Evolutionary conservation across 257 asterid genomes (phyloP).

Genomic region (Nicotiana noctiflora): DNA sequence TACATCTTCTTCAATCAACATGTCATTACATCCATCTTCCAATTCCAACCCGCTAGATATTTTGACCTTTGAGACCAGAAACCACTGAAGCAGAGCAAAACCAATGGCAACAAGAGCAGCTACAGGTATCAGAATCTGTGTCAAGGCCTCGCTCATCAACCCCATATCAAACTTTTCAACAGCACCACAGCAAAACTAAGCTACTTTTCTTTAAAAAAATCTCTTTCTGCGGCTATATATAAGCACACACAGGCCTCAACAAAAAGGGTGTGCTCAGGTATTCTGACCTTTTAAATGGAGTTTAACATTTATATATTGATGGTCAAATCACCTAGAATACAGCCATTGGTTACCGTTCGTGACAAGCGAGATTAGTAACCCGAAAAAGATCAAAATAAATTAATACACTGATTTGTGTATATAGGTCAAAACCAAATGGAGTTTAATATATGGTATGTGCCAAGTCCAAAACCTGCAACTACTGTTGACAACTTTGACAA

Average conservation of each 20-base stretch:
- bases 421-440: background rate
- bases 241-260: background rate
- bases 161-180: conserved; percentile 7
- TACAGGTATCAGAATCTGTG: conserved; percentile 21
- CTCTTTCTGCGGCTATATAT: background rate
- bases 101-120: conserved; percentile 20
- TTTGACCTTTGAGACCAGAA: conserved; percentile 17
- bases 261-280: background rate
- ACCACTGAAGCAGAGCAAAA: conserved; percentile 26
- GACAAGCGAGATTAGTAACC: background rate
- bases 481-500: background rate
- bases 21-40: conserved; percentile 3
- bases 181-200: background rate
- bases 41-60: background rate
- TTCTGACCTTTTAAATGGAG: background rate
- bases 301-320: background rate
- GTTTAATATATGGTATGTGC: background rate
- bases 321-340: background rate
- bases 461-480: background rate
- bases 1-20: conserved; percentile 26
- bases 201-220: background rate
- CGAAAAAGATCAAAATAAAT: background rate
- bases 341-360: too few species aligned
- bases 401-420: background rate
- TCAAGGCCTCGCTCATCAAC: conserved; percentile 18